Evolutionary conservation across 1,284 basidiomycete genomes (phyloP).

Genomic region (Melanopsichium pennsylvanicum): DNA sequence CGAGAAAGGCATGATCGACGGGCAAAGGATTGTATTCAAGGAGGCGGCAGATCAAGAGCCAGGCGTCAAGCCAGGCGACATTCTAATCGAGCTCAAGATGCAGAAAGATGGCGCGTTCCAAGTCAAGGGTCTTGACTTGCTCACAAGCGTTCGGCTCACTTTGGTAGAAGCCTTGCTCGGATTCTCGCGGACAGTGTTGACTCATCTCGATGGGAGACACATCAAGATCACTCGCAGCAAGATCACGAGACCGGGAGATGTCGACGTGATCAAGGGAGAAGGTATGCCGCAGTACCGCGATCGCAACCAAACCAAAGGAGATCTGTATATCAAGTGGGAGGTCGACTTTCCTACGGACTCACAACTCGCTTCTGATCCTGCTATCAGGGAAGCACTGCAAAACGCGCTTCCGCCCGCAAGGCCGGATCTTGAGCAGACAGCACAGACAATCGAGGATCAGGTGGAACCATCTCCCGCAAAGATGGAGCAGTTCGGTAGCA

Average conservation of each 20-base stretch:
- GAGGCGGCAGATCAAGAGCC: slow-evolving; percentile 79
- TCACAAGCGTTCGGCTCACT: slow-evolving; percentile 72
- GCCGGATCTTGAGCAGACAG: slow-evolving; percentile 33
- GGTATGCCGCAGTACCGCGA: slow-evolving; percentile 59
- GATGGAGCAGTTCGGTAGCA: slow-evolving; percentile 46
- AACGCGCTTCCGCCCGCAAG: slow-evolving; percentile 47
- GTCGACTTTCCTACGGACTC: slow-evolving; percentile 60
- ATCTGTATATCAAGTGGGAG: slow-evolving; percentile 58
- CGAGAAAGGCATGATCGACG: slow-evolving; percentile 85
- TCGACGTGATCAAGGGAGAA: slow-evolving; percentile 56
- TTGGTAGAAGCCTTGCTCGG: slow-evolving; percentile 56
- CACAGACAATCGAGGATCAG: slow-evolving; percentile 38
- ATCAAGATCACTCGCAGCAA: slow-evolving; percentile 44
- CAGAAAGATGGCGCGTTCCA: slow-evolving; percentile 79
- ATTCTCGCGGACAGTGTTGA: slow-evolving; percentile 59
- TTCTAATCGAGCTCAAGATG: slow-evolving; percentile 82
- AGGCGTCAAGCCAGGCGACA: slow-evolving; percentile 65
- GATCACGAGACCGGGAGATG: slow-evolving; percentile 54
- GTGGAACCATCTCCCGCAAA: slow-evolving; percentile 28
- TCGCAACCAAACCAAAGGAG: slow-evolving; percentile 44
- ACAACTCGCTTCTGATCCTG: slow-evolving; percentile 27
- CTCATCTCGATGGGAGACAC: slow-evolving; percentile 61
- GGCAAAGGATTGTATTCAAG: slow-evolving; percentile 82
- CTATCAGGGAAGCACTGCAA: slow-evolving; percentile 27
- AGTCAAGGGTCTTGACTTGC: slow-evolving; percentile 78